Conservation (phyloP, 2,329 filamentous ascomycete genomes). For the Dothidotthia symphoricarpi region DNA sequence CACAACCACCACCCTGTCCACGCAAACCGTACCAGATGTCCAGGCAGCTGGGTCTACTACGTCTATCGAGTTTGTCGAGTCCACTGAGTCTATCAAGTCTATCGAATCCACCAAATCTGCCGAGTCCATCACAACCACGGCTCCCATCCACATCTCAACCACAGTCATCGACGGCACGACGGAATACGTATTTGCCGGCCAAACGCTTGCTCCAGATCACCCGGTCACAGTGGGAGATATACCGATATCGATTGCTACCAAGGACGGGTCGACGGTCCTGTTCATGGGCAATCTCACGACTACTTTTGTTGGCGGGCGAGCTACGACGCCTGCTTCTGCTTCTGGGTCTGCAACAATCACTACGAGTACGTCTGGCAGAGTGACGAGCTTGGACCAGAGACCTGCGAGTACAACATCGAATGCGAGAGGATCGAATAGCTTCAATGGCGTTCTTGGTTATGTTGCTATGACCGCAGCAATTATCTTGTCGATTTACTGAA, state of each 20-base stretch:
- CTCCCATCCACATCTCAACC: conserved; percentile 8
- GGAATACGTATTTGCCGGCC: conserved; percentile 13
- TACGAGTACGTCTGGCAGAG: neutral
- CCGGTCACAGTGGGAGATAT: conserved; percentile 15
- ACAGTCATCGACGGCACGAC: conserved; percentile 14
- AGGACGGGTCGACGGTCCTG: conserved; percentile 10
- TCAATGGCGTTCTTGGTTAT: neutral
- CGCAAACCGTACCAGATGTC: conserved; percentile 1
- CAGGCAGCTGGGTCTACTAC: neutral
- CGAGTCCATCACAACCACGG: neutral
- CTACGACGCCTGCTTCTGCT: neutral
- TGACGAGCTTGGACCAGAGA: neutral
- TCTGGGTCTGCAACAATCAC: conserved; percentile 1
- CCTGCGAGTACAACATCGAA: conserved; percentile 1
- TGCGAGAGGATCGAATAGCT: neutral
- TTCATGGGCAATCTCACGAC: conserved; percentile 16
- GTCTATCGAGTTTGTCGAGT: neutral
- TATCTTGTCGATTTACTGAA: neutral
- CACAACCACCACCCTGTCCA: conserved; percentile 14
- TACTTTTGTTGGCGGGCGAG: conserved; percentile 6
- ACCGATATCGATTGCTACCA: conserved; percentile 12
- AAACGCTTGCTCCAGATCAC: conserved; percentile 19
- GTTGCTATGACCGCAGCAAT: neutral
- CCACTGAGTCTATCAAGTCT: neutral
- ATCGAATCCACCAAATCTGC: too few species aligned